Conservation (phyloP, 1,284 basidiomycete species). For the Apiotrichum veenhuisii region DNA sequence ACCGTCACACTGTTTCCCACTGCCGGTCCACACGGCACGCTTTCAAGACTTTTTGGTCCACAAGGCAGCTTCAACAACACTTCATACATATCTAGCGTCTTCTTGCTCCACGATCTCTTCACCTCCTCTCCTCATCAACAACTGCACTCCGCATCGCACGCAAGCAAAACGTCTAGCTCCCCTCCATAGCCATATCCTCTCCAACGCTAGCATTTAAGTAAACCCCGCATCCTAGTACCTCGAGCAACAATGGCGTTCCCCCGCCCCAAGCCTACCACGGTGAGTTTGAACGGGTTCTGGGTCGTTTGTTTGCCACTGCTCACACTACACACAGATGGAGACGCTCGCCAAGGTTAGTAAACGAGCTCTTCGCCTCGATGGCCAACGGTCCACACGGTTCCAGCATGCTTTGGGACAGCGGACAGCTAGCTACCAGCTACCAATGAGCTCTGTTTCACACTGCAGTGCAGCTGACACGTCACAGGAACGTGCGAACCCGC, state of each 20-base stretch:
- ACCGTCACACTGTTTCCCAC: not conserved
- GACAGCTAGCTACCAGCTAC: not conserved
- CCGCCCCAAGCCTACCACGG: slow-evolving; percentile 47
- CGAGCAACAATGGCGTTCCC: slow-evolving; percentile 44
- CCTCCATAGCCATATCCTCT: not conserved
- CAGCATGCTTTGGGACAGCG: not conserved
- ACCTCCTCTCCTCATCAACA: not conserved
- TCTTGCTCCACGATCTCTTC: not conserved
- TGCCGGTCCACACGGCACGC: not conserved
- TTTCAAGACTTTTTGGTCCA: not conserved
- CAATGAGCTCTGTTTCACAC: not conserved
- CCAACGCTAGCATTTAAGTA: not conserved
- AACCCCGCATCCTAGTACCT: not conserved
- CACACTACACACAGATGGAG: slow-evolving; percentile 41
- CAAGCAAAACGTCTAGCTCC: not conserved
- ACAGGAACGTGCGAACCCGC: slow-evolving; percentile 53
- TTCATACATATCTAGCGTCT: not conserved
- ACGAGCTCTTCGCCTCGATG: not conserved
- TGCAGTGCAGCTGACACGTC: not conserved
- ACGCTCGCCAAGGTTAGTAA: slow-evolving; percentile 44
- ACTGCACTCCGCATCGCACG: not conserved
- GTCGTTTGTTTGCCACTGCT: not conserved
- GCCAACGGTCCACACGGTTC: not conserved
- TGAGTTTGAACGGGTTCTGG: slow-evolving; percentile 21
- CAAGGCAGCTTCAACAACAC: no score